Percentiles rank a stretch among this genome's conserved stretches.
These are phyloP conservation scores for Globisporangium abappressorium DNA, from an alignment of 352 stramenopile species.

Conservation along the genomic window DNA sequence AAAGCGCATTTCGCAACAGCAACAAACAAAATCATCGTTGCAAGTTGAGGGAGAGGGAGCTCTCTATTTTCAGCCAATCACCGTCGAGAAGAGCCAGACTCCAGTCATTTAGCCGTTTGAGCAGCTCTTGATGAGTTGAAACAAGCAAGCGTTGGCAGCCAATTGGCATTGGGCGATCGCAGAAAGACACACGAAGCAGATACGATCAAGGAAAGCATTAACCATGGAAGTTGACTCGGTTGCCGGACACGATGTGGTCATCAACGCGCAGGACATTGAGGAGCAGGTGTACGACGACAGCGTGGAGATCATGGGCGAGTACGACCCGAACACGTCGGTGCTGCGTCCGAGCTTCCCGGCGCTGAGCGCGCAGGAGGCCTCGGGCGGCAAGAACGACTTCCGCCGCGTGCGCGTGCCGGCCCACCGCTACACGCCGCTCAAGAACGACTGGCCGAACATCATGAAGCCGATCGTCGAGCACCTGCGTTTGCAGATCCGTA, in stretches of 20 bases:
- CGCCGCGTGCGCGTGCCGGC: slow-evolving; percentile 94
- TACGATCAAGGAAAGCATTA: slow-evolving; percentile 1
- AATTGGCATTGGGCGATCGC: slow-evolving; percentile 11
- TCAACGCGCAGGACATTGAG: slow-evolving; percentile 45
- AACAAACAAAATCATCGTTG: not conserved
- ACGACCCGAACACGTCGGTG: slow-evolving; percentile 27
- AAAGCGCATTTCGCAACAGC: no score
- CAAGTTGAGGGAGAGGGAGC: not conserved
- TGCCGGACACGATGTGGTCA: slow-evolving; percentile 56
- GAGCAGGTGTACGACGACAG: slow-evolving; percentile 45
- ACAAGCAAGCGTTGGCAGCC: not conserved
- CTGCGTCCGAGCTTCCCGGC: slow-evolving; percentile 71
- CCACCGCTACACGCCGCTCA: slow-evolving; percentile 98
- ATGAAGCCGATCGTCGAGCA: slow-evolving; percentile 98
- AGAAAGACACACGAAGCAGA: not conserved
- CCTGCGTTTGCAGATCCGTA: slow-evolving; percentile 97
- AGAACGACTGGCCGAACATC: slow-evolving; percentile 98
- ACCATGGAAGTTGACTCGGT: slow-evolving; percentile 73
- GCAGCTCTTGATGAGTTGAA: slow-evolving; percentile 6
- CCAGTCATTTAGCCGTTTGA: slow-evolving; percentile 38
- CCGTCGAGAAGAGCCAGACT: slow-evolving; percentile 20
- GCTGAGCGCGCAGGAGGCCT: slow-evolving; percentile 68
- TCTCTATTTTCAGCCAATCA: slow-evolving; percentile 30
- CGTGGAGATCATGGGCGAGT: slow-evolving; percentile 55
- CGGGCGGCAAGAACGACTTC: slow-evolving; percentile 93